Percentiles rank a stretch among this genome's conserved stretches.
These are phyloP conservation scores for Ophiostoma angusticollis DNA, from an alignment of 2,329 filamentous ascomycete species.

Conservation along the genomic window DNA sequence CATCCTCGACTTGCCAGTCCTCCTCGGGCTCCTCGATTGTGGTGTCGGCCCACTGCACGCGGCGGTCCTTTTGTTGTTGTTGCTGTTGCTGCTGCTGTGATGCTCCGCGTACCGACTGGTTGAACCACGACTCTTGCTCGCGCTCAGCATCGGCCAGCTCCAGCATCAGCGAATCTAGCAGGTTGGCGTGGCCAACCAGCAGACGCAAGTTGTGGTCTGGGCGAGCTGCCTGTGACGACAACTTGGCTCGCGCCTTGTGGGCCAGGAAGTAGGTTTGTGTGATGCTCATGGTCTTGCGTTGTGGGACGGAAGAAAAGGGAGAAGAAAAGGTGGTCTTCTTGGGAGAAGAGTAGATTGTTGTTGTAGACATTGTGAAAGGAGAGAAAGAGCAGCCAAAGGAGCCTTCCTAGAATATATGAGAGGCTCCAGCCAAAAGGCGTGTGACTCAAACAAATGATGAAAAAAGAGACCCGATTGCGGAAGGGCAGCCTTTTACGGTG, in stretches of 20 bases:
- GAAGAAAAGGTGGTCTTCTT: conserved; percentile 21
- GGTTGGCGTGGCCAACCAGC: conserved; percentile 94
- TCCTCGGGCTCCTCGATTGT: conserved; percentile 62
- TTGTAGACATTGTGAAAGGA: conserved; percentile 13
- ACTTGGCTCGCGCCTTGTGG: conserved; percentile 92
- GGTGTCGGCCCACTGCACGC: conserved; percentile 78
- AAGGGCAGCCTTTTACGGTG: conserved; percentile 9
- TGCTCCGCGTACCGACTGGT: conserved; percentile 77
- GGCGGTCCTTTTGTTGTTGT: conserved; percentile 37
- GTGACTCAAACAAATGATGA: conserved; percentile 10
- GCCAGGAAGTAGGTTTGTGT: conserved; percentile 98
- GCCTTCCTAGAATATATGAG: neutral
- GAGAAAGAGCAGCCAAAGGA: neutral
- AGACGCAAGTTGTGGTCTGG: conserved; percentile 90
- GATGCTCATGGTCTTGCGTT: conserved; percentile 86
- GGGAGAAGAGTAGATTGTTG: conserved; percentile 4
- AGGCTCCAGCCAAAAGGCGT: conserved; percentile 9
- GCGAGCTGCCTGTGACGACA: conserved; percentile 78
- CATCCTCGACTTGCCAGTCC: conserved; percentile 55
- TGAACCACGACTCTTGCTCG: conserved; percentile 96
- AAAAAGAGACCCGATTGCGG: conserved; percentile 13
- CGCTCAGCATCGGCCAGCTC: conserved; percentile 79
- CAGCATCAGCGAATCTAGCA: conserved; percentile 91
- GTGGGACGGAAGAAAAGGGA: conserved; percentile 22
- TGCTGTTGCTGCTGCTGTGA: conserved; percentile 25